Evolutionary conservation across 805 yeast species (phyloP).

Genomic region (Metschnikowia hibisci): DNA sequence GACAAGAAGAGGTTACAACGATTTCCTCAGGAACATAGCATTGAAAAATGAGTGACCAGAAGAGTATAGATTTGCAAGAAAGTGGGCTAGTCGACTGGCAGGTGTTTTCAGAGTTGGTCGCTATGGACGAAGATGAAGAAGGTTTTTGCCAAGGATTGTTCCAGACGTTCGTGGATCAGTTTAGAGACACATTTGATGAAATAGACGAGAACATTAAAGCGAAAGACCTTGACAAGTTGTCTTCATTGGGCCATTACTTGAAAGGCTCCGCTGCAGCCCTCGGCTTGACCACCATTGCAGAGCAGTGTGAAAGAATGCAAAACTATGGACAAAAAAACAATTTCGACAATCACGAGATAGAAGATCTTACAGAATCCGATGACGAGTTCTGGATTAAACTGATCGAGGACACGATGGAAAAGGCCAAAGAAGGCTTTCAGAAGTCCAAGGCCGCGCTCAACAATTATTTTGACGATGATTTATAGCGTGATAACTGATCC

Average conservation of each 20-base stretch:
- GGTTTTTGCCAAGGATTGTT: slow-evolving; percentile 80
- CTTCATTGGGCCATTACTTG: slow-evolving; percentile 83
- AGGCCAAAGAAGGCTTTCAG: slow-evolving; percentile 49
- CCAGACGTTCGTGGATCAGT: slow-evolving; percentile 85
- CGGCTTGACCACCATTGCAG: slow-evolving; percentile 77
- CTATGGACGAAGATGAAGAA: slow-evolving; percentile 96
- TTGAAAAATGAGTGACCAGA: slow-evolving; percentile 10
- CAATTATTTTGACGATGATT: slow-evolving; percentile 44
- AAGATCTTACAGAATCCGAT: slow-evolving; percentile 16
- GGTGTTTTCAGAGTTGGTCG: slow-evolving; percentile 79
- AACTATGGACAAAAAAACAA: slow-evolving; percentile 66
- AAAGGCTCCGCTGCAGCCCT: slow-evolving; percentile 95
- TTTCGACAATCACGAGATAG: slow-evolving; percentile 32
- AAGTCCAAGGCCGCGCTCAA: slow-evolving; percentile 49
- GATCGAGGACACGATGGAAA: slow-evolving; percentile 50
- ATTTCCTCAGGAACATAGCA: background rate
- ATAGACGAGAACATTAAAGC: slow-evolving; percentile 55
- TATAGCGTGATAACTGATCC: slow-evolving; percentile 1
- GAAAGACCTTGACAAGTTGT: slow-evolving; percentile 53
- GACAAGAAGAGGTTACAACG: background rate
- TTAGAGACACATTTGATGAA: slow-evolving; percentile 68
- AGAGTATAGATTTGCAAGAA: slow-evolving; percentile 32
- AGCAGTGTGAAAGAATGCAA: slow-evolving; percentile 90
- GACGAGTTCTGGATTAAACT: slow-evolving; percentile 41
- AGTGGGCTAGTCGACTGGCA: slow-evolving; percentile 81